Conservation (phyloP, 139 green algal genomes). For the Astrephomene gubernaculifera region DNA sequence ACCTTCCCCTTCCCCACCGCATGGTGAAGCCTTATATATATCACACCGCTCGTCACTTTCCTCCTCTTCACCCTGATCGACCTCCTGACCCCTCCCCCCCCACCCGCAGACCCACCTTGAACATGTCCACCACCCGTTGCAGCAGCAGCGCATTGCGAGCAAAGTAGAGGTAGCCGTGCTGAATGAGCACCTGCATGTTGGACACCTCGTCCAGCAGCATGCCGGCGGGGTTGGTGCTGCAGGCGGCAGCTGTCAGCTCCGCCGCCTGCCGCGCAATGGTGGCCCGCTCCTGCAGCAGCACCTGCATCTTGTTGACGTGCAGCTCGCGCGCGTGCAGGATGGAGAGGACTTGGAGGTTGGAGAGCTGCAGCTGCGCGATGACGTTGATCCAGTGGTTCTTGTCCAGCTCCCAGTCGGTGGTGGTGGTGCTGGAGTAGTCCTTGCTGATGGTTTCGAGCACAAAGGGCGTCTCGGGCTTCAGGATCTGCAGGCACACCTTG, state of each 20-base stretch:
- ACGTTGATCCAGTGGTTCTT: slow-evolving; percentile 61
- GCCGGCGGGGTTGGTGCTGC: slow-evolving; percentile 13
- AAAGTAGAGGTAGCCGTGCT: slow-evolving; percentile 60
- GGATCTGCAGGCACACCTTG: slow-evolving; percentile 59
- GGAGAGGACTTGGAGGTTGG: slow-evolving; percentile 50
- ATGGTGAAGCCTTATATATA: no score
- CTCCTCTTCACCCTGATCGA: no score
- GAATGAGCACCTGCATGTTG: slow-evolving; percentile 52
- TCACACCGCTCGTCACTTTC: no score
- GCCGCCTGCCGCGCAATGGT: slow-evolving; percentile 41
- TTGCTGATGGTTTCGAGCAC: slow-evolving; percentile 54
- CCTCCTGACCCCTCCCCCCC: no score
- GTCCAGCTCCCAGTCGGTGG: slow-evolving; percentile 56
- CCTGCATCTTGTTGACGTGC: slow-evolving; percentile 51
- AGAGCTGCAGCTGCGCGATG: slow-evolving; percentile 57
- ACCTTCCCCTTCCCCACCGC: no score
- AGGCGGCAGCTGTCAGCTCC: slow-evolving; percentile 36
- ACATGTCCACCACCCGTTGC: slow-evolving; percentile 47
- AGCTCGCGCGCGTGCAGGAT: slow-evolving; percentile 48
- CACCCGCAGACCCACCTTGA: slow-evolving; percentile 55
- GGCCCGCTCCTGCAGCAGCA: slow-evolving; percentile 50
- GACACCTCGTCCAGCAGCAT: slow-evolving; percentile 42
- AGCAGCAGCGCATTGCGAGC: slow-evolving; percentile 51
- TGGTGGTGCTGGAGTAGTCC: slow-evolving; percentile 47
- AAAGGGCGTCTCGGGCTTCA: slow-evolving; percentile 59